A percentile compares a stretch with the other conserved stretches of the same genome.
Evolutionary conservation across 148 eudicot species (phyloP).

Genomic region (Tetragonia tetragonoides): DNA sequence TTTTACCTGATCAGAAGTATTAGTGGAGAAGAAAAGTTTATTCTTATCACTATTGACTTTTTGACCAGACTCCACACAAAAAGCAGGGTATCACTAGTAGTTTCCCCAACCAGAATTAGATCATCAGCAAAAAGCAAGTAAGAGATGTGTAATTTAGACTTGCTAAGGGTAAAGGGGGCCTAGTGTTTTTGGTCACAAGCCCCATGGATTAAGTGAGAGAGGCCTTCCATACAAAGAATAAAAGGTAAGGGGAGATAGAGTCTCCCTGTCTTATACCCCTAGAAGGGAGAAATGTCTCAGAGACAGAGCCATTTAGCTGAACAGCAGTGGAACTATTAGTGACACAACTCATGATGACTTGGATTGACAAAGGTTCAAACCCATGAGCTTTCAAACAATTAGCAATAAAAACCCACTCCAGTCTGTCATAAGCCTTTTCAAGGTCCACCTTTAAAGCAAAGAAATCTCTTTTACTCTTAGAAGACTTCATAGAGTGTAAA

Average conservation of each 20-base stretch:
- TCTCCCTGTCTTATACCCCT: not conserved
- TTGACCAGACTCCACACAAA: not conserved
- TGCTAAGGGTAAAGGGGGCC: not conserved
- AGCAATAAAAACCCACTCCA: not conserved
- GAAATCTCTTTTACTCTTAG: too few relatives aligned
- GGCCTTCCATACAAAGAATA: not conserved
- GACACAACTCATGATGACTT: not conserved
- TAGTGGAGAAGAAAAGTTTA: not conserved
- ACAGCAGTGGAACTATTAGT: not conserved
- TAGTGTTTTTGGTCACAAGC: not conserved
- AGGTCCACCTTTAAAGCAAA: not conserved
- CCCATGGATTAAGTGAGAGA: not conserved
- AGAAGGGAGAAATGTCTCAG: not conserved
- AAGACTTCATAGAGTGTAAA: not conserved
- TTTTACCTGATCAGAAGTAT: not conserved
- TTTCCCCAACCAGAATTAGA: not conserved
- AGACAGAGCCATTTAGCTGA: not conserved
- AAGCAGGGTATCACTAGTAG: too few relatives aligned
- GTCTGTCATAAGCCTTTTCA: not conserved
- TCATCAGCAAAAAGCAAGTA: not conserved
- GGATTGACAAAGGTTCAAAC: not conserved
- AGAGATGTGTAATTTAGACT: not conserved
- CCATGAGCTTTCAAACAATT: not conserved
- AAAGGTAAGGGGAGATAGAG: conserved; percentile 8
- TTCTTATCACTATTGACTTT: not conserved